Conservation (phyloP, 257 asterid genomes). For the Coffea canephora region DNA sequence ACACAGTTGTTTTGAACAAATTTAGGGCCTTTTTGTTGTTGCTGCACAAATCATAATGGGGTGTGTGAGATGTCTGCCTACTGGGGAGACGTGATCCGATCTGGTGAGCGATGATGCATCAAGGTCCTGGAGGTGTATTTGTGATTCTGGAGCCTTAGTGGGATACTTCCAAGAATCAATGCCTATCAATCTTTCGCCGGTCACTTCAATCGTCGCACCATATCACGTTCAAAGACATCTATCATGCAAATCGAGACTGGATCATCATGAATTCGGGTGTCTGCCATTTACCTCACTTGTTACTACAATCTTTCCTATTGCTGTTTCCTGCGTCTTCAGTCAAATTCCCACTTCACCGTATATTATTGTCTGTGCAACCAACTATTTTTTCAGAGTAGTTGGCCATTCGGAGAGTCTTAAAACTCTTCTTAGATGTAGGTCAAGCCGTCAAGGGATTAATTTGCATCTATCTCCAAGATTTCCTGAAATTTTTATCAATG, state of each 20-base stretch:
- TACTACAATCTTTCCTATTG: not conserved
- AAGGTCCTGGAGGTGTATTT: not conserved
- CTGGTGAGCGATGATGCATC: not conserved
- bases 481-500: too few species aligned
- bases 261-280: not conserved
- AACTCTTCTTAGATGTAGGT: too few species aligned
- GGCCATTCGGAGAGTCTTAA: too few species aligned
- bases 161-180: conserved; percentile 15
- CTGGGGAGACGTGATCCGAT: not conserved
- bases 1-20: not conserved
- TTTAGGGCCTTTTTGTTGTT: not conserved
- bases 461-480: too few species aligned
- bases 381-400: too few species aligned
- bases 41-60: not conserved
- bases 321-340: not conserved
- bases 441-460: too few species aligned
- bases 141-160: conserved; percentile 5
- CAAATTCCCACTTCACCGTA: not conserved
- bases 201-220: conserved; percentile 2
- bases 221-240: not conserved
- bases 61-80: not conserved
- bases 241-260: not conserved
- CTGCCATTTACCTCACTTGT: not conserved
- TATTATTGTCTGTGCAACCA: not conserved
- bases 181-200: conserved; percentile 4